Evolutionary conservation across 495 filamentous ascomycete species (phyloP).

Genomic region (Penicillium mononematosum): DNA sequence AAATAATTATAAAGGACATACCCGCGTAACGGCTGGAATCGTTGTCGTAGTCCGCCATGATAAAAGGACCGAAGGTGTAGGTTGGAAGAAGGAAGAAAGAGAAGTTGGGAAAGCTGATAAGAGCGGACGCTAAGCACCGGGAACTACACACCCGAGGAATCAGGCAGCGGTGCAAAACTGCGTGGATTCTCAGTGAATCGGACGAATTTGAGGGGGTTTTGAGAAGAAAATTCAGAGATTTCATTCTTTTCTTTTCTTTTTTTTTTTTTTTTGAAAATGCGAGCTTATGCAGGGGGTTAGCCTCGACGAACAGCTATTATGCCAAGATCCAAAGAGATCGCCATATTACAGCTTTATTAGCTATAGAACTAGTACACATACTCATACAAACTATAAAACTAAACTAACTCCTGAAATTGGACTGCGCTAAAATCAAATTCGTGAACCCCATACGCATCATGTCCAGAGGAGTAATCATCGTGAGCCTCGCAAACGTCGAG

Average conservation of each 20-base stretch:
- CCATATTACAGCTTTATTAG: background rate
- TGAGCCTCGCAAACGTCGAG: conserved; percentile 42
- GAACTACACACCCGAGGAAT: conserved; percentile 22
- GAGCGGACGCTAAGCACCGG: conserved; percentile 26
- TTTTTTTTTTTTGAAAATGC: background rate
- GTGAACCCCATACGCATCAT: conserved; percentile 18
- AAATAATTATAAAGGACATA: conserved; percentile 44
- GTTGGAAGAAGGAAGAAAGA: conserved; percentile 23
- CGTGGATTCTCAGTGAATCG: background rate
- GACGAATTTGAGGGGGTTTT: conserved; percentile 7
- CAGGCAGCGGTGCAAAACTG: conserved; percentile 10
- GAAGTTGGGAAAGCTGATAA: conserved; percentile 27
- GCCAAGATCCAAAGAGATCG: conserved; percentile 5
- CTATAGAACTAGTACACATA: background rate
- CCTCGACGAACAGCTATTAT: conserved; percentile 2
- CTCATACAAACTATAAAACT: background rate
- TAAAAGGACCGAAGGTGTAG: conserved; percentile 20
- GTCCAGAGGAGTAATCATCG: conserved; percentile 21
- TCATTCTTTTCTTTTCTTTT: no score
- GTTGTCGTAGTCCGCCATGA: conserved; percentile 74
- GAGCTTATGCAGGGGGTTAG: background rate
- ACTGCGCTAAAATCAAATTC: conserved; percentile 12
- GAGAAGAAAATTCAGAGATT: background rate
- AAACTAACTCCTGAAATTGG: background rate
- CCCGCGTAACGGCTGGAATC: conserved; percentile 84